Base-by-base conservation (phyloP, 2,329 filamentous ascomycete genomes). In the Scytalidium lignicola region DNA sequence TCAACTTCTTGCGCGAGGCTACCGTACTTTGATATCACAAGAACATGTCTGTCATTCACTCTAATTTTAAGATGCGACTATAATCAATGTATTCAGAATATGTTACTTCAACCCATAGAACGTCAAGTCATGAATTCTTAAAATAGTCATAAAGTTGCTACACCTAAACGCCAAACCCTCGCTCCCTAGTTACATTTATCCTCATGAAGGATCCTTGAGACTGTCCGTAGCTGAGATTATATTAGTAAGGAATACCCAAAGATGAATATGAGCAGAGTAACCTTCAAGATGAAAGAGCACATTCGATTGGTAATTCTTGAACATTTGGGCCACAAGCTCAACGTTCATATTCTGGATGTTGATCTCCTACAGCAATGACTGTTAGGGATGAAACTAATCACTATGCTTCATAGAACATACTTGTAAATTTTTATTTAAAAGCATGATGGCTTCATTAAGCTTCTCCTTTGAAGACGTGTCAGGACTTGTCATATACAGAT, bases 341-440 rank as follows among this genome's bases (percentile, higher is more conserved):
- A 96, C 90, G 65, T 99, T 95, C 90, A 97, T 96, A 68, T 97
- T 99, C 63, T 96, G 88, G 49, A 96, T 85, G 64, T 97, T 97
- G 76, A 97, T 96, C 58, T 97, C 92, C 88, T 96, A 21, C 15
- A 22, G 40, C 17, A 15, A 28, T 21, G 10, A 17, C 15, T 2
- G n/a, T 29, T n/a, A 41, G 12, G 13, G 20, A 29, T 20, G 39
- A 26, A 1, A 15, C 20, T 8, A 20, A 26, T 22, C 13, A 13
- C 2, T 43, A 28, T 2, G 19, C 20, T 42, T 40, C 3, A 29
- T 9, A 37, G 6, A 18, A 21, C 66, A 41, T 68, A 91, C 90
- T 70, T 95, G 88, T 1, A 99, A 83, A 44, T 82, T 88, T 69
- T 90, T 95, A 70, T 97, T 99, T 78, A 97, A 81, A 46, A 92